A percentile compares a stretch with the other conserved stretches of the same genome.
Evolutionary conservation across 345 rosid genomes (phyloP).

Genomic region (Excoecaria agallocha): DNA sequence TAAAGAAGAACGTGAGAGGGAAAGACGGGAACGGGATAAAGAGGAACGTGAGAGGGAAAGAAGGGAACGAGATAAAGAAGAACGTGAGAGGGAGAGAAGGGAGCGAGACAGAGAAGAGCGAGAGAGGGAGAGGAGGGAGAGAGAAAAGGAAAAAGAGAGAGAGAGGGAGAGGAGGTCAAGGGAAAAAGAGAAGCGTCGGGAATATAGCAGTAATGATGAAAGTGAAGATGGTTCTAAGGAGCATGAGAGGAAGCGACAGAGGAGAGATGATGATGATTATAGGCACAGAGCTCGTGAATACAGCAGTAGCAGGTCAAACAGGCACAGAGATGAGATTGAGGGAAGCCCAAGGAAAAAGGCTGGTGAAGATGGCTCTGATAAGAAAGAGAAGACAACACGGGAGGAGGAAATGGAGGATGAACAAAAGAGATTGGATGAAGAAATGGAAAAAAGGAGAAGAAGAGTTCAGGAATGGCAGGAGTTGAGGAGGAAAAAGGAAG

Average conservation of each 20-base stretch:
- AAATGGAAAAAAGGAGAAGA: conserved; percentile 83
- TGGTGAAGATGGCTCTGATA: conserved; percentile 52
- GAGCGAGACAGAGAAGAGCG: conserved; percentile 7
- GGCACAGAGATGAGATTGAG: conserved; percentile 50
- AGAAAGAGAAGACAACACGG: conserved; percentile 51
- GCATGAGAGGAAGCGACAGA: conserved; percentile 54
- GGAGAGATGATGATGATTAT: conserved; percentile 51
- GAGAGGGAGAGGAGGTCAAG: conserved; percentile 57
- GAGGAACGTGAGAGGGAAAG: conserved; percentile 21
- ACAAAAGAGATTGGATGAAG: conserved; percentile 74
- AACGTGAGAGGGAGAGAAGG: conserved; percentile 5
- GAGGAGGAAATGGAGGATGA: conserved; percentile 89
- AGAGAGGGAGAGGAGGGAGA: conserved; percentile 12
- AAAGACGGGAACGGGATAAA: neutral
- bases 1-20: conserved; percentile 7
- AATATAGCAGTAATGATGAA: conserved; percentile 53
- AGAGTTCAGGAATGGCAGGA: conserved; percentile 99
- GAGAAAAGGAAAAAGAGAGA: conserved; percentile 29
- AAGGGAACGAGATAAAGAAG: conserved; percentile 11
- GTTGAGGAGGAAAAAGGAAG: conserved; percentile 79
- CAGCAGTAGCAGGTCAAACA: conserved; percentile 52
- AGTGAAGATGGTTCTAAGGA: conserved; percentile 51
- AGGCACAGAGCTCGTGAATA: conserved; percentile 64
- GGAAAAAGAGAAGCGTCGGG: conserved; percentile 60
- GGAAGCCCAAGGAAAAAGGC: conserved; percentile 55